phyloP scores from a whole-genome alignment of 108 stramenopile genomes.

The Skeletonema tropicum region DNA sequence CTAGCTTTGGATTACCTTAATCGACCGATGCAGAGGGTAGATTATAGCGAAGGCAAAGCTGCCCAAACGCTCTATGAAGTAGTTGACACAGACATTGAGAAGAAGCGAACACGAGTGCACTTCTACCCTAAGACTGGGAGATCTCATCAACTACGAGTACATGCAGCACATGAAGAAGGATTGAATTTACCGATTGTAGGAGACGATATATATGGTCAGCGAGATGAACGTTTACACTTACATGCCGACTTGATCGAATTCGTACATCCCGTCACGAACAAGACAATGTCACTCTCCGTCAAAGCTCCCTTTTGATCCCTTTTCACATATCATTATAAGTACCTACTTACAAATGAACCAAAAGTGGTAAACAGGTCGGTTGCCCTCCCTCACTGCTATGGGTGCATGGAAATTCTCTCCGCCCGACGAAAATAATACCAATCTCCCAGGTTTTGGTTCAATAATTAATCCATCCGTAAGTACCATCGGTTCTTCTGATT shows the following conservation, averaged over 20 bases:
- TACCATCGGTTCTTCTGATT: not conserved
- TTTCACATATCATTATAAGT: too few species aligned
- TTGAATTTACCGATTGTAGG: conserved; percentile 30
- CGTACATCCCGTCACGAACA: conserved; percentile 6
- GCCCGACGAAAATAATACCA: not conserved
- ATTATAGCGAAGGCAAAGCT: conserved; percentile 22
- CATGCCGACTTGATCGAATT: conserved; percentile 28
- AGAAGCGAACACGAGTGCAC: conserved; percentile 13
- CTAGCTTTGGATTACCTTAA: conserved; percentile 23
- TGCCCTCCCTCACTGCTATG: not conserved
- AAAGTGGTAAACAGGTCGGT: not conserved
- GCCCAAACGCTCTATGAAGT: conserved; percentile 29
- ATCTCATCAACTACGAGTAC: conserved; percentile 33
- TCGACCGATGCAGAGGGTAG: conserved; percentile 38
- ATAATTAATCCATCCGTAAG: not conserved
- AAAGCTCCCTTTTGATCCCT: conserved; percentile 24
- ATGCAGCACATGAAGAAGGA: conserved; percentile 27
- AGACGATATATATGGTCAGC: conserved; percentile 35
- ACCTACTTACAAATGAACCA: too few species aligned
- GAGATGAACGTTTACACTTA: conserved; percentile 25
- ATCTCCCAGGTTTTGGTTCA: not conserved
- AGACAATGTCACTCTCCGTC: conserved; percentile 12
- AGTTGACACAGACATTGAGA: not conserved
- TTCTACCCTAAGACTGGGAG: conserved; percentile 33
- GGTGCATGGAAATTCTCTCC: not conserved